phyloP scores from a whole-genome alignment of 2,329 filamentous ascomycete genomes.

The Aspergillus hortae region DNA sequence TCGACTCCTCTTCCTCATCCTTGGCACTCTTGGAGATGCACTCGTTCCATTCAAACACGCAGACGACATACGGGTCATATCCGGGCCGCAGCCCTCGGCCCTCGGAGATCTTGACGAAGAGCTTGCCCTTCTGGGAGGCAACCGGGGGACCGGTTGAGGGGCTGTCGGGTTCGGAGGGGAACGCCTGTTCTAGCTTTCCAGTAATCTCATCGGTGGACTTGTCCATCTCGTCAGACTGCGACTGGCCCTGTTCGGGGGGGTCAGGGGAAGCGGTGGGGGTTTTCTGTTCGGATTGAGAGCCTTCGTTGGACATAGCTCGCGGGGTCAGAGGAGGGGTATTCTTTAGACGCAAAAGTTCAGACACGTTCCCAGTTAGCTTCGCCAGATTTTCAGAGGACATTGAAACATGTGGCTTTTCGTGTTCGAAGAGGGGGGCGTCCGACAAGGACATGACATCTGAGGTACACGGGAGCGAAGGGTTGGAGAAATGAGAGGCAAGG shows the following conservation, averaged over 20 bases:
- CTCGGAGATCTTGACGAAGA: conserved; percentile 84
- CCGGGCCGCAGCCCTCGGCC: conserved; percentile 77
- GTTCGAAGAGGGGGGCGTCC: conserved; percentile 51
- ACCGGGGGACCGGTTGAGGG: conserved; percentile 56
- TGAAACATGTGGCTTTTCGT: conserved; percentile 40
- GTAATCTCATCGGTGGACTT: conserved; percentile 33
- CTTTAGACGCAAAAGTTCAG: conserved; percentile 64
- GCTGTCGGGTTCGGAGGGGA: conserved; percentile 24
- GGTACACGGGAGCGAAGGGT: conserved; percentile 56
- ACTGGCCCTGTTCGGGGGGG: conserved; percentile 15
- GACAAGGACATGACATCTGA: conserved; percentile 44
- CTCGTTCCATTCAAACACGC: conserved; percentile 94
- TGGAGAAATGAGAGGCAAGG: conserved; percentile 66
- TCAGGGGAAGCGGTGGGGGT: conserved; percentile 22
- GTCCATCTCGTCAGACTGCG: conserved; percentile 21
- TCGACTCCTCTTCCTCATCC: conserved; percentile 57
- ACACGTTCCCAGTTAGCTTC: conserved; percentile 79
- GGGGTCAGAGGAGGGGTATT: conserved; percentile 89
- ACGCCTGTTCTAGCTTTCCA: conserved; percentile 35
- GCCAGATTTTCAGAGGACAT: conserved; percentile 43
- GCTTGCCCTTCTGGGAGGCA: conserved; percentile 74
- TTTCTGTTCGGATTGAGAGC: conserved; percentile 32
- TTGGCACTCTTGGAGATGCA: conserved; percentile 86
- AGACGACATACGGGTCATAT: conserved; percentile 90
- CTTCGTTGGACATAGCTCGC: conserved; percentile 72